Base-by-base conservation (phyloP, 2,329 filamentous ascomycete species). In the Aspergillus proliferans region DNA sequence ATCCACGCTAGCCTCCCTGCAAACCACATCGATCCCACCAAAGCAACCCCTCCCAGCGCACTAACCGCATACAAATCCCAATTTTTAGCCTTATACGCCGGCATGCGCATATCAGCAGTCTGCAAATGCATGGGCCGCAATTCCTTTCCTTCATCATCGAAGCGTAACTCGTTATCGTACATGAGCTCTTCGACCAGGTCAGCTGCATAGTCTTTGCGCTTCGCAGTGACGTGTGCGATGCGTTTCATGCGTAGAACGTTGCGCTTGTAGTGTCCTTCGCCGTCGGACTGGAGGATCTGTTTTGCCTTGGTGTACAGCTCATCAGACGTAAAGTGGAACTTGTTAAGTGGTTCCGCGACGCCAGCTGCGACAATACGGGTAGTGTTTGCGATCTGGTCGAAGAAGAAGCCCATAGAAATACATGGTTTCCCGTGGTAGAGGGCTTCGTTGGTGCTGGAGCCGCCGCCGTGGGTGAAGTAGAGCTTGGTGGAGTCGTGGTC, bases 121-220 rank as follows among this genome's bases (percentile, higher is more conserved):
- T 75, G 68, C 9, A 74, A 57, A 51, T 76, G 71, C 67, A 73
- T 73, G 1, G 70, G 68, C 1, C 61, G 56, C 2, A 59, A 41
- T 46, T 54, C 53, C 33, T 46, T 34, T 4, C 52, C 54, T n/a
- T 53, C 47, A 14, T 30, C 33, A 1, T 45, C 41, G 45, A 54
- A 45, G 15, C 58, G 48, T 24, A 53, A 26, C 43, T 62, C 61
- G 39, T 62, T 56, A 41, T 75, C 72, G 22, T 64, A 62, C 52
- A 75, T 58, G 10, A 74, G 53, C 52, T 76, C 72, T 47, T 75
- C 73, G 6, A 74, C 56, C 4, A 75, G 58, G 45, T 73, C 70
- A 0, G 67, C 70, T 0, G 65, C 71, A 4, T 65, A 53, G 4
- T 74, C 39, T 53, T 73, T 75, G 9, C 66, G 60, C 4, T 65